A percentile compares a stretch with the other conserved stretches of the same genome.
Conservation (phyloP, 164 flowering plant species). For the Brasenia schreberi region DNA sequence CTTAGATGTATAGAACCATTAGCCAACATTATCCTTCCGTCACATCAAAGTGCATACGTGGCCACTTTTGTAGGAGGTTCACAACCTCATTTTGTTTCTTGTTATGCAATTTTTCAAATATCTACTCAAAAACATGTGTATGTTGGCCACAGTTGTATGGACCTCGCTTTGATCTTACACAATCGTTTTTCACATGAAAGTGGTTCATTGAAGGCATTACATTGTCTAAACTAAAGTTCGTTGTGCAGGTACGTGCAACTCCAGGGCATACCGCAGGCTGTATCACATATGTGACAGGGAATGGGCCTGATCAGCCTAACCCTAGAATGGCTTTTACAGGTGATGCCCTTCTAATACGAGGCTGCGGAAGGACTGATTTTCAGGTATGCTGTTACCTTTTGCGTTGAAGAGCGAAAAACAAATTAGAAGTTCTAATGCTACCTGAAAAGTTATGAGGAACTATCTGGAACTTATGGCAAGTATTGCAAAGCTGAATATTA, state of each 20-base stretch:
- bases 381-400: slow-evolving; percentile 31
- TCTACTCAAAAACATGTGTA: not conserved
- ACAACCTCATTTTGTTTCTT: not conserved
- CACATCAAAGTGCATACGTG: too few species aligned
- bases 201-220: not conserved
- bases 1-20: too few species aligned
- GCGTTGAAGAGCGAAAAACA: too few species aligned
- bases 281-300: slow-evolving; percentile 93
- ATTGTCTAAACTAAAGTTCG: not conserved
- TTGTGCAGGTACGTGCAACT: slow-evolving; percentile 72
- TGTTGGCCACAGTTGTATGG: not conserved
- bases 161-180: not conserved
- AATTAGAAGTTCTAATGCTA: too few species aligned
- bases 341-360: slow-evolving; percentile 78
- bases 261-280: slow-evolving; percentile 96
- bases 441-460: too few species aligned
- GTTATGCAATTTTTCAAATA: not conserved
- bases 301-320: slow-evolving; percentile 66
- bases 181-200: not conserved
- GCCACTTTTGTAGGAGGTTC: not conserved
- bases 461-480: too few species aligned
- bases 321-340: slow-evolving; percentile 98
- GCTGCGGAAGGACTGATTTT: slow-evolving; percentile 96
- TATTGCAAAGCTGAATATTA: too few species aligned
- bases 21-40: too few species aligned